Evolutionary conservation across 805 yeast species (phyloP).

Genomic region (Pichia nanzhaoensis): DNA sequence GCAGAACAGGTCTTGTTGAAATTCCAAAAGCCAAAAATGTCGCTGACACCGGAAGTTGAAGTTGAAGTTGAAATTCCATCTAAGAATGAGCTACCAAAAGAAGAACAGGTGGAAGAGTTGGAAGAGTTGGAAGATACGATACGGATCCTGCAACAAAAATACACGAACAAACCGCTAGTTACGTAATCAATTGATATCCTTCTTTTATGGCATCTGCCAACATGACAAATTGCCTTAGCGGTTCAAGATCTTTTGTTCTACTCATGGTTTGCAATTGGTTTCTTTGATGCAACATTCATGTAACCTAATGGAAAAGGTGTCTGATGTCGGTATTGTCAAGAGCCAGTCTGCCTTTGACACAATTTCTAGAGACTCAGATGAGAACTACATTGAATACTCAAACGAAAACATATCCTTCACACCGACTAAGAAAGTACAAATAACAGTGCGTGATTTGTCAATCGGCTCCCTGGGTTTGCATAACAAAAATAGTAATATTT

Average conservation of each 20-base stretch:
- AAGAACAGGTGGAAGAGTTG: neutral
- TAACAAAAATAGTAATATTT: no score
- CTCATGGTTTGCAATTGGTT: no score
- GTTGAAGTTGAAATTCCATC: neutral
- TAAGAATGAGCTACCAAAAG: no score
- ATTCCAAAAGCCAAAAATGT: neutral
- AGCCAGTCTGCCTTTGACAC: neutral
- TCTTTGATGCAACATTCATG: no score
- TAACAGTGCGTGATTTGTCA: slow-evolving; percentile 22
- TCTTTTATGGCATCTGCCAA: no score
- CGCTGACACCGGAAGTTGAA: neutral
- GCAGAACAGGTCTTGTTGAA: slow-evolving; percentile 4
- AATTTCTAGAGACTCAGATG: neutral
- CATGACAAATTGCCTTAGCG: no score
- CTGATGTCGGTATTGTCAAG: no score
- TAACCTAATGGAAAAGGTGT: neutral
- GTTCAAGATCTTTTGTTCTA: no score
- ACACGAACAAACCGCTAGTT: slow-evolving; percentile 5
- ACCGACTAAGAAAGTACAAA: slow-evolving; percentile 21
- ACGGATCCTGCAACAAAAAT: slow-evolving; percentile 5
- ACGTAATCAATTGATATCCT: no score
- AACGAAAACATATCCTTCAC: slow-evolving; percentile 20
- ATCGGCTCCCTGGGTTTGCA: slow-evolving; percentile 14
- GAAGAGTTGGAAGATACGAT: slow-evolving; percentile 11
- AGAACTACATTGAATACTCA: neutral